Percentiles rank a stretch among this genome's conserved stretches.
Conservation (phyloP, 352 stramenopile genomes). For the Globisporangium mamillatum region DNA sequence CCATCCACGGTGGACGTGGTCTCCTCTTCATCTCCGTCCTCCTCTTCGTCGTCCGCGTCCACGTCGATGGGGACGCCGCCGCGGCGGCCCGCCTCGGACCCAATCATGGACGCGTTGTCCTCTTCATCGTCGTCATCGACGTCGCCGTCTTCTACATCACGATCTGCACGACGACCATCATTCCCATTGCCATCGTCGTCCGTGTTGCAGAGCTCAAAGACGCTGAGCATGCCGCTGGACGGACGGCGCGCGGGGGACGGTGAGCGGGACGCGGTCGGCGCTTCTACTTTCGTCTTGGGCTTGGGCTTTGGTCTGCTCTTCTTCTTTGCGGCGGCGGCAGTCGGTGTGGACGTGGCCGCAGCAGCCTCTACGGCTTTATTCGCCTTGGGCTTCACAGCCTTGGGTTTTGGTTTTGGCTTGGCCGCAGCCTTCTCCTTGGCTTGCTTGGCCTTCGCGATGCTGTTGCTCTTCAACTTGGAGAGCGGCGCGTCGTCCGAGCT, state of each 20-base stretch:
- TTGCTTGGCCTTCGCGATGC: conserved; percentile 16
- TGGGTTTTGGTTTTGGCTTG: conserved; percentile 19
- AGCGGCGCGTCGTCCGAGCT: conserved; percentile 10
- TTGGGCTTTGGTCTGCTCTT: conserved; percentile 8
- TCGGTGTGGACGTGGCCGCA: neutral
- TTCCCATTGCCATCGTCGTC: conserved; percentile 31
- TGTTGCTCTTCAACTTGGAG: conserved; percentile 5
- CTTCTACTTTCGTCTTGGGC: neutral
- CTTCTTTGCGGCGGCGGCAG: neutral
- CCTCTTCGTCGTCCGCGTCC: conserved; percentile 31
- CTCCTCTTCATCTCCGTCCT: conserved; percentile 17
- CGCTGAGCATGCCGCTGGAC: conserved; percentile 67
- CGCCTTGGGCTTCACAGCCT: conserved; percentile 18
- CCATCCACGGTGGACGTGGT: conserved; percentile 32
- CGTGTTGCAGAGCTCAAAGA: conserved; percentile 73
- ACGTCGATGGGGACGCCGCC: conserved; percentile 22
- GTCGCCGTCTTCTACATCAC: neutral
- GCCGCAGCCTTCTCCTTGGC: conserved; percentile 10
- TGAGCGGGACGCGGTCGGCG: conserved; percentile 8
- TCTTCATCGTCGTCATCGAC: conserved; percentile 28
- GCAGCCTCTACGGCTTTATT: neutral
- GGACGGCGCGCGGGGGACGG: conserved; percentile 17
- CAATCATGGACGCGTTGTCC: conserved; percentile 17
- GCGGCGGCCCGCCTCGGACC: conserved; percentile 7
- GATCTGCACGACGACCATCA: neutral